Evolutionary conservation across 305 asterid genomes (phyloP).

Genomic region (Solanum hybrid): DNA sequence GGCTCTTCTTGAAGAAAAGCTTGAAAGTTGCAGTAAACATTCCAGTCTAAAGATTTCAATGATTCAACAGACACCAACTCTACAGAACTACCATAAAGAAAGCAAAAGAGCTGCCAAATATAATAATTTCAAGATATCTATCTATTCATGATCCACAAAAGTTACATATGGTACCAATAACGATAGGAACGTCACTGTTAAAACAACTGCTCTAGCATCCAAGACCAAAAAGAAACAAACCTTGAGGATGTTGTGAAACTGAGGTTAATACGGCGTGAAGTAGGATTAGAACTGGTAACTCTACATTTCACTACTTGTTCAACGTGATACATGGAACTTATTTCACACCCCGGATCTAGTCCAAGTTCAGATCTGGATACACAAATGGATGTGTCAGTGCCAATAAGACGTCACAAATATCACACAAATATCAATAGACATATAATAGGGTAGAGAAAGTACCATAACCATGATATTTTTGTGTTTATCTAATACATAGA

Average conservation of each 20-base stretch:
- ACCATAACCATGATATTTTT: background rate
- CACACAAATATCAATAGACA: background rate
- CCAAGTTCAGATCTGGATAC: slow-evolving; percentile 90
- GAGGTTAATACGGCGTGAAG: slow-evolving; percentile 62
- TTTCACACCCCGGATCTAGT: slow-evolving; percentile 65
- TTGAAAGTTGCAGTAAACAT: background rate
- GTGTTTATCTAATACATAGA: background rate
- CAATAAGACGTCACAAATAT: background rate
- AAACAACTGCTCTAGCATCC: background rate
- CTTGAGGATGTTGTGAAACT: slow-evolving; percentile 76
- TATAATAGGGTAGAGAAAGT: background rate
- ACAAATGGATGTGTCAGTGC: background rate
- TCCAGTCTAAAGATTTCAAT: background rate
- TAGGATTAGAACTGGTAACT: slow-evolving; percentile 60
- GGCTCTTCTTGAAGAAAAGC: background rate
- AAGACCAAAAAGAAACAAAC: slow-evolving; percentile 27
- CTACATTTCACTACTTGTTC: slow-evolving; percentile 97
- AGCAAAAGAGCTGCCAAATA: background rate
- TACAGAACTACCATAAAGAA: background rate
- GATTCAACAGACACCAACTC: background rate
- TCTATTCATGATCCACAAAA: background rate
- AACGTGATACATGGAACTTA: slow-evolving; percentile 71
- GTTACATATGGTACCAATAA: background rate
- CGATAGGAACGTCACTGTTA: background rate
- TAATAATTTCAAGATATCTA: background rate